Percentiles rank a stretch among this genome's conserved stretches.
phyloP scores from a whole-genome alignment of 306 rosid genomes.

The peach (Prunus persica) region DNA sequence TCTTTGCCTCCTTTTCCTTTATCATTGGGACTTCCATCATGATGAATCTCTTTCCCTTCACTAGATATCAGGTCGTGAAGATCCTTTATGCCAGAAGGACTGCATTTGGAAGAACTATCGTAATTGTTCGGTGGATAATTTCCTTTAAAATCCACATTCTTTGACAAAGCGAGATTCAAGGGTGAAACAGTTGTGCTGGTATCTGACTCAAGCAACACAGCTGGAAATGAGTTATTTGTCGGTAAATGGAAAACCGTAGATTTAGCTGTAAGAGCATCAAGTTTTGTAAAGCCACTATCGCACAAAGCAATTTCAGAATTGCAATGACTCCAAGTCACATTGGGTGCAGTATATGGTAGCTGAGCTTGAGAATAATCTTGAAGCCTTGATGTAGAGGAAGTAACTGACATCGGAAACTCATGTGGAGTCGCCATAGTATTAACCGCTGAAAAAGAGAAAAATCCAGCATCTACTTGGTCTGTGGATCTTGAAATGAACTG shows the following conservation, averaged over 20 bases:
- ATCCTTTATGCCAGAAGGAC: background rate
- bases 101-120: conserved; percentile 9
- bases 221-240: background rate
- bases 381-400: conserved; percentile 23
- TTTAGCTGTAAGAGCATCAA: background rate
- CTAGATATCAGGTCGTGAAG: background rate
- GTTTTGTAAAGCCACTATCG: background rate
- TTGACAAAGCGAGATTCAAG: background rate
- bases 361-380: conserved; percentile 29
- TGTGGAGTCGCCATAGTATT: conserved; percentile 21
- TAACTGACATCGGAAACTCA: conserved; percentile 29
- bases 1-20: conserved; percentile 1
- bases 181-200: background rate
- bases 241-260: conserved; percentile 1
- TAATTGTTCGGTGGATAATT: background rate
- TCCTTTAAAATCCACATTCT: background rate
- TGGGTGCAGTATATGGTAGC: conserved; percentile 16
- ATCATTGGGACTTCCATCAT: conserved; percentile 8
- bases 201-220: conserved; percentile 1
- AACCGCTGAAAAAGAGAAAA: conserved; percentile 21
- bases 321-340: background rate
- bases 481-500: conserved; percentile 24
- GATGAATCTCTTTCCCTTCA: conserved; percentile 15
- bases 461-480: conserved; percentile 19
- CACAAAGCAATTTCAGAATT: background rate